These are phyloP conservation scores for Piloderma croceum DNA, from an alignment of 768 basidiomycete species.

Conservation along the genomic window DNA sequence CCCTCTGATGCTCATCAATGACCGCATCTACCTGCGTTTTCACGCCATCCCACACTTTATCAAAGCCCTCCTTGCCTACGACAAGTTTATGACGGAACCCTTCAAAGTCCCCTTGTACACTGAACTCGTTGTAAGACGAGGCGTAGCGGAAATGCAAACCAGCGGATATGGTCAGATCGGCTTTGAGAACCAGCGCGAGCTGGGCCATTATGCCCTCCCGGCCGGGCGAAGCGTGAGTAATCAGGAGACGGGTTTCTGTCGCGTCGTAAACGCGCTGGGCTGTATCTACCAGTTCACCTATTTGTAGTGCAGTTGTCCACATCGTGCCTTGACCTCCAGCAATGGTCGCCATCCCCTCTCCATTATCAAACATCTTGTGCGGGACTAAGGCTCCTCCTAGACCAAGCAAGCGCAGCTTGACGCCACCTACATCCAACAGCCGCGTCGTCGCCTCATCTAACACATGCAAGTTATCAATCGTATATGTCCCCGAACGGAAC, in stretches of 20 bases:
- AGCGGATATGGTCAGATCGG: conserved; percentile 89
- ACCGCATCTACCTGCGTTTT: conserved; percentile 86
- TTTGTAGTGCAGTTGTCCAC: conserved; percentile 97
- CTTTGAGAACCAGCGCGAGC: conserved; percentile 84
- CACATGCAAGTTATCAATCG: conserved; percentile 85
- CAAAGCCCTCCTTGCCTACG: conserved; percentile 75
- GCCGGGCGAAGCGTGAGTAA: conserved; percentile 90
- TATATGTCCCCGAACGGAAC: conserved; percentile 76
- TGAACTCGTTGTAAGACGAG: conserved; percentile 94
- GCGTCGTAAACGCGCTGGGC: conserved; percentile 91
- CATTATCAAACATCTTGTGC: conserved; percentile 93
- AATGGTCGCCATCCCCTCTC: conserved; percentile 92
- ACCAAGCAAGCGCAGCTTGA: conserved; percentile 91
- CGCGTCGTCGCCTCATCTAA: conserved; percentile 96
- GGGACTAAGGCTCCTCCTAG: conserved; percentile 92
- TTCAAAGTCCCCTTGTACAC: conserved; percentile 85
- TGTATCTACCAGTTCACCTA: conserved; percentile 96
- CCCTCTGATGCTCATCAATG: conserved; percentile 85
- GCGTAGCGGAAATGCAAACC: conserved; percentile 98
- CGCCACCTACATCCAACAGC: conserved; percentile 84
- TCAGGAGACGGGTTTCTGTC: conserved; percentile 87
- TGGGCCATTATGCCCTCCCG: conserved; percentile 91
- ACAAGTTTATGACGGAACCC: conserved; percentile 77
- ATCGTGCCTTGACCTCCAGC: conserved; percentile 97
- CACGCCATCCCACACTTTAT: conserved; percentile 93